phyloP scores from a whole-genome alignment of 768 basidiomycete genomes.

The Dacryopinax spathularia region DNA sequence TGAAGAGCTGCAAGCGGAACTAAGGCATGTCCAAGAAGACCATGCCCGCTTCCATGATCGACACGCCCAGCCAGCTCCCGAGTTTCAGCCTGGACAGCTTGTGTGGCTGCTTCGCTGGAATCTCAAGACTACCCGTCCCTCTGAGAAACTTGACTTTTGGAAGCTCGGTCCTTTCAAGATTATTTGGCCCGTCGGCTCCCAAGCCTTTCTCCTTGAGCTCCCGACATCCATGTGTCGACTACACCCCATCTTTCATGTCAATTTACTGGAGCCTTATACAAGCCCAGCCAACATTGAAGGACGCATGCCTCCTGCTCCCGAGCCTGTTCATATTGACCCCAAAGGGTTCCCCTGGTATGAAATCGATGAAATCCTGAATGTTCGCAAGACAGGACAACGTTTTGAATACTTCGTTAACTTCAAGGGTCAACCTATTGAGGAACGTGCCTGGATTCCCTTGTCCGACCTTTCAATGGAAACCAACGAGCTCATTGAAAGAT shows the following conservation, averaged over 20 bases:
- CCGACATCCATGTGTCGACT: background rate
- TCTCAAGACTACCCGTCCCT: conserved; percentile 30
- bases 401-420: too few relatives aligned
- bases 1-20: conserved; percentile 23
- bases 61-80: conserved; percentile 18
- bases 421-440: too few relatives aligned
- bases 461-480: too few relatives aligned
- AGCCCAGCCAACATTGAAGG: background rate
- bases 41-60: conserved; percentile 22
- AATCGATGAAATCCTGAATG: too few relatives aligned
- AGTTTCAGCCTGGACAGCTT: conserved; percentile 23
- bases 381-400: too few relatives aligned
- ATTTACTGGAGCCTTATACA: background rate
- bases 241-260: conserved; percentile 7
- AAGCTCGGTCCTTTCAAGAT: conserved; percentile 21
- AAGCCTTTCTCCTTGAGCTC: conserved; percentile 2
- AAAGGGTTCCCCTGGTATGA: too few relatives aligned
- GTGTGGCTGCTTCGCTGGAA: conserved; percentile 29
- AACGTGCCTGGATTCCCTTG: too few relatives aligned
- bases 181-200: background rate
- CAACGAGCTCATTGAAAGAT: too few relatives aligned
- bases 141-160: conserved; percentile 28
- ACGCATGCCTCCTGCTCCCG: background rate
- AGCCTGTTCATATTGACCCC: too few relatives aligned
- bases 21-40: conserved; percentile 20